These are phyloP conservation scores for Psidium friedrichsthalianum DNA, from an alignment of 345 rosid species.

Conservation along the genomic window DNA sequence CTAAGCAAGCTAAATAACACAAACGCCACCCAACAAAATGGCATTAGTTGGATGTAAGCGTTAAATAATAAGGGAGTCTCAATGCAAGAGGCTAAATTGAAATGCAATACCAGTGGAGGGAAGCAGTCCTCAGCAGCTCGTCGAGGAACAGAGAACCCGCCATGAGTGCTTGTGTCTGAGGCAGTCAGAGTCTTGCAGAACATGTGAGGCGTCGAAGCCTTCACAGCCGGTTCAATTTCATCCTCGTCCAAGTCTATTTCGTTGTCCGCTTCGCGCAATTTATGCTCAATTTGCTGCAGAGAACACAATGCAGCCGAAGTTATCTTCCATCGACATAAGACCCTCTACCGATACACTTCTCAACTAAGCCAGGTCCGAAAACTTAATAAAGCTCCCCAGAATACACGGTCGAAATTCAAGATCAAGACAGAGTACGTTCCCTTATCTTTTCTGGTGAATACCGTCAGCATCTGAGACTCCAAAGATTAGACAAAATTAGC, in stretches of 20 bases:
- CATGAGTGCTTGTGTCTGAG: constrained; percentile 98
- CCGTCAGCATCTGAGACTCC: neutral
- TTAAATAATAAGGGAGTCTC: neutral
- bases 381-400: neutral
- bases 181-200: constrained; percentile 99
- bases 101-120: constrained; percentile 72
- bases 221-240: constrained; percentile 43
- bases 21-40: neutral
- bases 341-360: neutral
- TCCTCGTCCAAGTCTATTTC: constrained; percentile 61
- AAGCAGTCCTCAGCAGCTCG: constrained; percentile 99
- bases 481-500: neutral
- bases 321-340: neutral
- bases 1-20: neutral
- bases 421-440: neutral
- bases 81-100: neutral
- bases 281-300: constrained; percentile 41
- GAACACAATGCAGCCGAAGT: neutral
- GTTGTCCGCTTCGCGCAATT: constrained; percentile 33
- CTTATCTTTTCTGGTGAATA: neutral
- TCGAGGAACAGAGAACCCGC: constrained; percentile 97
- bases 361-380: neutral
- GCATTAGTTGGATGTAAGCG: neutral
- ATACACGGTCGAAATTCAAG: neutral
- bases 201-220: constrained; percentile 83